A percentile compares a stretch with the other conserved stretches of the same genome.
phyloP scores from a whole-genome alignment of 768 basidiomycete species.

The Psilocybe cubensis region DNA sequence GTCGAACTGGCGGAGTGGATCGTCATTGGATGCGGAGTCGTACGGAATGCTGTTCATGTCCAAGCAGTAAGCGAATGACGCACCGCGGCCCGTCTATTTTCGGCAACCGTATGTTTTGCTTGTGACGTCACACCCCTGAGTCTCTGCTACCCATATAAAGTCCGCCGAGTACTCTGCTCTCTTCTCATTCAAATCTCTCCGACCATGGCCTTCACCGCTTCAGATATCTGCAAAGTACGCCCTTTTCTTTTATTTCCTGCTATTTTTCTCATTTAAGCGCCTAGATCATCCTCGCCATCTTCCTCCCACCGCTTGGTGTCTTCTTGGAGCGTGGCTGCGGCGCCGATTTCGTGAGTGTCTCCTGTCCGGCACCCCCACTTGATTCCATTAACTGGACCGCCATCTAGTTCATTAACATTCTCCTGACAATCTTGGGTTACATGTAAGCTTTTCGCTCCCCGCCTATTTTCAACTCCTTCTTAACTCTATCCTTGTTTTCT shows the following conservation, averaged over 20 bases:
- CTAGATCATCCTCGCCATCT: slow-evolving; percentile 62
- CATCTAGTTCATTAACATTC: slow-evolving; percentile 68
- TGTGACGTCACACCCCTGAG: slow-evolving; percentile 1
- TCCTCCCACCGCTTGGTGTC: slow-evolving; percentile 85
- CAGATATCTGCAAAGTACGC: slow-evolving; percentile 79
- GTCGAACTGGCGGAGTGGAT: slow-evolving; percentile 56
- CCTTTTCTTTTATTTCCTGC: background rate
- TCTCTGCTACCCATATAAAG: slow-evolving; percentile 11
- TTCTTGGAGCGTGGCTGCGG: slow-evolving; percentile 87
- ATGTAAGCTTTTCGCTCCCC: slow-evolving; percentile 50
- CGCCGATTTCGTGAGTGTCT: slow-evolving; percentile 67
- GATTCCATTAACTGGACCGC: slow-evolving; percentile 1
- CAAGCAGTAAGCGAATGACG: background rate
- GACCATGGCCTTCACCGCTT: slow-evolving; percentile 65
- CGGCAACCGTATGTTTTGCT: no score
- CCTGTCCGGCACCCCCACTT: slow-evolving; percentile 4
- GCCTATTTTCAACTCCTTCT: background rate
- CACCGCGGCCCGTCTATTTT: background rate
- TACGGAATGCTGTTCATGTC: slow-evolving; percentile 7
- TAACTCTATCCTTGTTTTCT: slow-evolving; percentile 14
- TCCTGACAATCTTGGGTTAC: slow-evolving; percentile 79
- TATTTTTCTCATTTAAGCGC: slow-evolving; percentile 5
- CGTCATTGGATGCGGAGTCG: slow-evolving; percentile 7
- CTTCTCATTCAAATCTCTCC: slow-evolving; percentile 1
- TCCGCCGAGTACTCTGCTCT: background rate